Base-by-base conservation (phyloP, 2,329 filamentous ascomycete genomes). In the Phaeosphaeria sp. region DNA sequence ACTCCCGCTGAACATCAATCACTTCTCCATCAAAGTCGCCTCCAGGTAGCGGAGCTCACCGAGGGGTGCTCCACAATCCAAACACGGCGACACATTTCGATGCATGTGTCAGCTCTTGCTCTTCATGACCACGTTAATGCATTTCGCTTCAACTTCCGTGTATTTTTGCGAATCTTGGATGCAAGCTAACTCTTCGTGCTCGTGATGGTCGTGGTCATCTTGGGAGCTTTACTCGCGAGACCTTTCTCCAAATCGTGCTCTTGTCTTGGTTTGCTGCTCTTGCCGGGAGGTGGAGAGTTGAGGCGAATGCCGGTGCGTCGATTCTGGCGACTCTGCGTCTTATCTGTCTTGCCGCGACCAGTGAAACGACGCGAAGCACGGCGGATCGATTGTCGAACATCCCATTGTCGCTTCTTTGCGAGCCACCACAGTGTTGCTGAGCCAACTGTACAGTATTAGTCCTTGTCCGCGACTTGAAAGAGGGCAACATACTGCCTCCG, bases 321-420 rank as follows among this genome's bases (percentile, higher is more conserved):
- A 56, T 74, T 75, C 44, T 74, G 62, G 43, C 72, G 74, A 36
- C 72, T 75, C 39, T 66, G 65, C 43, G 69, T 62, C 58, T 59
- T 62, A 47, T 69, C 68, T 51, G 71, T 59, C 23, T 62, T 62
- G 20, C 68, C 69, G 48, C 79, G 77, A 20, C 78, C 79, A 1
- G 80, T 82, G 46, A 82, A 58, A 23, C 80, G 78, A 44, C 79
- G 76, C 17, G 80, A 82, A 1, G 90, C 93, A 63, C 85, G 86
- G 54, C 89, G 85, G 56, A 96, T 82, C 27, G 84, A 90, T 72
- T 91, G 87, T 57, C 88, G 86, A 65, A 95, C 82, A 64, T 88
- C 90, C 92, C 92, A 95, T 76, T 93, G 90, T 47, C 89, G 87
- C 80, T 92, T 93, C 82, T 95, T 95, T 54, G 92, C 90, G 39